Base-by-base conservation (phyloP, 1,139 yeast species). In the Diutina ranongensis region DNA sequence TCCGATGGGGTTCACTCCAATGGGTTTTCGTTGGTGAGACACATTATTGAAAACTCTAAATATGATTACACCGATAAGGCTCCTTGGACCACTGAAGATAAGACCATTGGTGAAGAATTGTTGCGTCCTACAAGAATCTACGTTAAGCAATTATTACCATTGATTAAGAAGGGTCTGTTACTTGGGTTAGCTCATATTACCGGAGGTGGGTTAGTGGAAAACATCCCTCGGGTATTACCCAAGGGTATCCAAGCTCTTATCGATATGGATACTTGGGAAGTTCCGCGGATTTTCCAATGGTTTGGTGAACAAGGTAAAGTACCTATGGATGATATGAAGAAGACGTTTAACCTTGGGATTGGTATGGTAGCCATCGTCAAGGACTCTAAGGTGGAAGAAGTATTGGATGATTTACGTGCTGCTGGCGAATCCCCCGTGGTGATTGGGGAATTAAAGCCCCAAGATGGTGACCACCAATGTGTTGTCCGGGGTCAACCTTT, bases 181-280 rank as follows among this genome's bases (percentile, higher is more conserved):
- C 72, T 87, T 49, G 99, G 97, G 50, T 74, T 94, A 61, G 96
- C 98, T 4, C 95, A 94, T 61, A 92, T 94, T 57, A 94, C 99
- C 21, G 99, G 99, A 50, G 99, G 99, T 58, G 99, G 99, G 49
- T 73, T 94, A 46, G 83, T 92, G 34, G 99, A 94, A 64, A 94
- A 94, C 63, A 80, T 92, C 49, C 99, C 99, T 47, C 80, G 99
- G 61, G 94, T 95, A 25, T 71, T 94, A 52, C 98, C 98, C 51
- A 68, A 77, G 51, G 65, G 78, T 55, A 69, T 92, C 52, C 81
- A 82, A 58, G 98, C 97, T 16, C 72, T 70, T 54, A 77, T 94
- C 46, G 96, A 92, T 61, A 79, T 85, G 59, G 68, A 68, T 47
- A 65, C 77, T 10, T 89, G 97, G 95, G 76, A 78, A 53, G 82